Base-by-base conservation (phyloP, 352 stramenopile species). In the Globisporangium alternatum region DNA sequence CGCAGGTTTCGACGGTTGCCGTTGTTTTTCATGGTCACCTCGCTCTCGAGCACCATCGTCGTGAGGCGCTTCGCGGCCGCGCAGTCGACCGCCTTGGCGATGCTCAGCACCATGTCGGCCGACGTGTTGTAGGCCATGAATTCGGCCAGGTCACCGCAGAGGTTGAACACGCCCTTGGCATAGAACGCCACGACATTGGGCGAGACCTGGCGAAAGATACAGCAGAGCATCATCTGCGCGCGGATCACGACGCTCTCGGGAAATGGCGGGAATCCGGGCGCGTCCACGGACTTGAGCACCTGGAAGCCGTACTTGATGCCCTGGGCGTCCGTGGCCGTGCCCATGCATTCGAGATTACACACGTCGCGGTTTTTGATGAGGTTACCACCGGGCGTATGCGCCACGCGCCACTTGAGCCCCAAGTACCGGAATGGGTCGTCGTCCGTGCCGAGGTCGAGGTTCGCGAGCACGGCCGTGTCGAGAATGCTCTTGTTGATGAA, bases 381-480 rank as follows among this genome's bases (percentile, higher is more conserved):
- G 0, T 22, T 22, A 0, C 63, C 65, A 0, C 65, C 67, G 0
- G 80, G 65, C 0, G 69, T 71, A 44, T 74, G 44, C 1, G 59
- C 61, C 5, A 77, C 37, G 15, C 67, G 64, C 80, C 78, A 89
- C 35, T 88, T 86, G 54, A 89, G 56, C 0, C 78, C 55, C 2
- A 88, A 56, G 56, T 81, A 83, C 10, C 69, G 70, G 31, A 79
- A 84, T 10, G 78, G 78, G 13, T 88, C 80, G 0, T 56, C 45
- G 31, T 70, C 30, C 0, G 71, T 80, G 6, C 69, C 71, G 0
- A 43, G 53, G 28, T 86, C 73, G 7, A 89, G 67, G 9, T 71
- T 76, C 0, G 75, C 65, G 8, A 89, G 56, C 33, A 89, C 56
- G 0, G 76, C 72, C 2, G 74, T 72, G 55, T 89, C 77, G 1